Evolutionary conservation across 441 rosid genomes (phyloP), one percentile per base, ranked within the genome.

Genomic region (Theobroma grandiflorum): DNA sequence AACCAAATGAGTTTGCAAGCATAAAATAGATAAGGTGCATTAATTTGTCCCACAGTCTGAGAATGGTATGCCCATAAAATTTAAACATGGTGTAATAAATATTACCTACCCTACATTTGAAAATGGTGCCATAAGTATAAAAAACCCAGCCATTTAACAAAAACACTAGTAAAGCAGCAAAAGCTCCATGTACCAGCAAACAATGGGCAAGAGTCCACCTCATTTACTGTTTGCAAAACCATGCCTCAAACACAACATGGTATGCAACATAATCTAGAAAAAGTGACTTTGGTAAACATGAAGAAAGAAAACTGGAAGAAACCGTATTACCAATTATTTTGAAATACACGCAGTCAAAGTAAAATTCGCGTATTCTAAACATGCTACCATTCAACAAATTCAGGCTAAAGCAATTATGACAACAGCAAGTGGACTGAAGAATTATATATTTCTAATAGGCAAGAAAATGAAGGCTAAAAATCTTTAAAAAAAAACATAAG

Each of bases 1-100:
- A 72, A 72, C 63, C 47, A 37, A 22, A n/a, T 35, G 33, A 35
- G 14, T 37, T 74, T 58, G 77, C 66, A 57, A 20, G 20, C 37
- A 8, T 8, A 22, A 74, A 74, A 74, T 14, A 57, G 50, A 38
- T n/a, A 35, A 18, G 62, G 63, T 52, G 47, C 47, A 72, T 22
- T 10, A 72, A 33, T 52, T 72, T 45, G 74, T 47, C 6, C 8
- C 55, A 31, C 22, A 47, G 40, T 70, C 45, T 68, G 55, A 26
- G 52, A 67, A 67, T 43, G 49, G 18, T 20, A 22, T 68, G 37
- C 11, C 37, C 15, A 22, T 66, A 40, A 66, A n/a, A 40, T 66
- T 66, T 40, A 40, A 40, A 37, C 7, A n/a, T 66, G 50, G 33
- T 18, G 11, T 35, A 35, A 66, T 40, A 9, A 66, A 38, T 6